Base-by-base conservation (phyloP, 306 rosid species). In the Corylus avellana region DNA sequence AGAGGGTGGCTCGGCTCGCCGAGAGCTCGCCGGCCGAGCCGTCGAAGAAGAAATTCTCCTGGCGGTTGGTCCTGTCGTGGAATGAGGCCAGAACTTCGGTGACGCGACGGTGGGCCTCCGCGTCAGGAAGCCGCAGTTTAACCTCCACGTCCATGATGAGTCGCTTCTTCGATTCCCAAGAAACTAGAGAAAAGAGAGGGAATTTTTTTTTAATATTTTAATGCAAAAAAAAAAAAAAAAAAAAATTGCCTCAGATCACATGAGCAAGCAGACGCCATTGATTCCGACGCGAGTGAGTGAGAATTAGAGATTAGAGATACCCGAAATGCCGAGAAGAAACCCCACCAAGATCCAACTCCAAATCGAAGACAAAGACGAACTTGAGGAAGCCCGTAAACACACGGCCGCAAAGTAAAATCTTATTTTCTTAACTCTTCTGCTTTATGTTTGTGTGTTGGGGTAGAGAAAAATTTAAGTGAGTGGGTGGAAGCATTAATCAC, bases 361-460 rank as follows among this genome's bases (percentile, higher is more conserved):
- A 54, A 88, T 90, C 85, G 97, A 95, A 90, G 98, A 93, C 77
- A 91, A 89, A 64, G 92, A 92, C 50, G 97, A 95, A 81, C 90
- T 92, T 83, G 98, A 92, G 69, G 91, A 86, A 80, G 85, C 92
- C 75, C 97, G 97, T 75, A 87, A 90, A 39, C 92, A 89, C 61
- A 74, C 74, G 85, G 58, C 83, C 77, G 8, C 87, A 16, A 3
- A n/a, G n/a, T n/a, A n/a, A n/a, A n/a, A n/a, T n/a, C n/a, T n/a
- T n/a, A n/a, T n/a, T n/a, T n/a, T n/a, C n/a, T n/a, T n/a, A n/a
- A n/a, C n/a, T n/a, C n/a, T n/a, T n/a, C n/a, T n/a, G n/a, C n/a
- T n/a, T n/a, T n/a, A n/a, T n/a, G n/a, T n/a, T n/a, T n/a, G n/a
- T n/a, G n/a, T n/a, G n/a, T n/a, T n/a, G n/a, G n/a, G n/a, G n/a